A percentile compares a stretch with the other conserved stretches of the same genome.
These are phyloP conservation scores for Kwoniella europaea DNA, from an alignment of 768 basidiomycete species.

Conservation along the genomic window DNA sequence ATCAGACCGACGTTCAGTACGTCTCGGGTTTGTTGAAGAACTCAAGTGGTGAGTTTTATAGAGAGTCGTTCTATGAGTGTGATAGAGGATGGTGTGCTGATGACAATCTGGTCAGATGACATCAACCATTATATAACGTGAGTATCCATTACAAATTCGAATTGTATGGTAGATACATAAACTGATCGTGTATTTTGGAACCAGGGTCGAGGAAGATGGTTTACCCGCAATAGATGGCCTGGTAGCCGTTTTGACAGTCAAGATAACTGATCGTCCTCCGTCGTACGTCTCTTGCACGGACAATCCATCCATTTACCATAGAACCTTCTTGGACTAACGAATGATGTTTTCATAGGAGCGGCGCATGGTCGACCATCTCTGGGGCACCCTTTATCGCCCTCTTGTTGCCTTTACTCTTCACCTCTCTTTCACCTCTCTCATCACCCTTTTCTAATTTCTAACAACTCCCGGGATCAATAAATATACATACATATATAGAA, in stretches of 20 bases:
- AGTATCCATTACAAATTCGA: constrained; percentile 7
- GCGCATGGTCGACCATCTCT: constrained; percentile 14
- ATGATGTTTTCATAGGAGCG: constrained; percentile 6
- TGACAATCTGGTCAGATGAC: constrained; percentile 28
- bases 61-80: background rate
- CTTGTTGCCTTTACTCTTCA: constrained; percentile 2
- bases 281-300: constrained; percentile 22
- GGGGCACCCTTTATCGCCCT: constrained; percentile 12
- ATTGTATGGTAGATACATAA: background rate
- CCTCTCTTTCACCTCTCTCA: constrained; percentile 2
- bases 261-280: constrained; percentile 62
- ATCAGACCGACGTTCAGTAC: constrained; percentile 72
- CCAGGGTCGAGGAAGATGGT: constrained; percentile 43
- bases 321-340: too few species aligned
- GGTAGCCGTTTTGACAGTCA: constrained; percentile 76
- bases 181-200: background rate
- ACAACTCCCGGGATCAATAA: background rate
- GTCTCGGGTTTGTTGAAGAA: constrained; percentile 73
- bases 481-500: background rate
- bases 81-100: constrained; percentile 3
- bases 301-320: too few species aligned
- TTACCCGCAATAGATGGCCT: constrained; percentile 73
- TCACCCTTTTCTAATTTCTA: constrained; percentile 10
- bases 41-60: constrained; percentile 61
- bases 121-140: constrained; percentile 58